phyloP scores from a whole-genome alignment of 2,329 filamentous ascomycete genomes.

The Xylaria sp. region DNA sequence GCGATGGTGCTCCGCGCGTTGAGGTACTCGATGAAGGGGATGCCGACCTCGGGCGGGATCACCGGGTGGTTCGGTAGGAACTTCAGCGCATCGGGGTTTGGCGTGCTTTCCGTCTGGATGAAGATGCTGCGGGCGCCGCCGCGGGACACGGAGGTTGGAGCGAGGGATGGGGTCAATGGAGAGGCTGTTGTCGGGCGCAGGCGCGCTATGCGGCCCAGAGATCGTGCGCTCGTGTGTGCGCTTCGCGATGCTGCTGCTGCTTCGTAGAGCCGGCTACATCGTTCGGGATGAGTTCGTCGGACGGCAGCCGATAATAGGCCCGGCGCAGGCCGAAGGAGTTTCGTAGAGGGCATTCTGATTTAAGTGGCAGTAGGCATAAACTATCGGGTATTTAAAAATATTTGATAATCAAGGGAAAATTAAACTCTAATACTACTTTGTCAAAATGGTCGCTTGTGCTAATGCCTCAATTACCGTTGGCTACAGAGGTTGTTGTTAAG shows the following conservation, averaged over 20 bases:
- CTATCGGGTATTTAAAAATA: neutral
- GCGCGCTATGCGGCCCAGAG: slow-evolving; percentile 43
- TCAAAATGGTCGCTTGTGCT: too few relatives aligned
- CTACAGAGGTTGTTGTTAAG: too few relatives aligned
- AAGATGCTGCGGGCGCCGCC: slow-evolving; percentile 80
- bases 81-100: slow-evolving; percentile 95
- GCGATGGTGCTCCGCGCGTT: slow-evolving; percentile 87
- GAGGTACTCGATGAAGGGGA: slow-evolving; percentile 91
- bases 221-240: slow-evolving; percentile 46
- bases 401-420: neutral
- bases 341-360: slow-evolving; percentile 42
- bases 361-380: slow-evolving; percentile 14
- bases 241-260: slow-evolving; percentile 44
- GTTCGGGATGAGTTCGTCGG: slow-evolving; percentile 39
- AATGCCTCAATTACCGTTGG: too few relatives aligned
- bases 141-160: slow-evolving; percentile 44
- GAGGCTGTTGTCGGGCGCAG: slow-evolving; percentile 33
- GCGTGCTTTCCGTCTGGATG: slow-evolving; percentile 95
- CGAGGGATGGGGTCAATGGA: slow-evolving; percentile 8
- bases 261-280: slow-evolving; percentile 40
- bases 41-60: slow-evolving; percentile 77
- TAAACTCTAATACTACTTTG: too few relatives aligned
- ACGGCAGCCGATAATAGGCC: slow-evolving; percentile 44
- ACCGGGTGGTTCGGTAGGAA: slow-evolving; percentile 92
- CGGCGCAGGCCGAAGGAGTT: slow-evolving; percentile 46